Conservation (phyloP, 192 early-diverging fungal genomes). For the Backusella australiensis region DNA sequence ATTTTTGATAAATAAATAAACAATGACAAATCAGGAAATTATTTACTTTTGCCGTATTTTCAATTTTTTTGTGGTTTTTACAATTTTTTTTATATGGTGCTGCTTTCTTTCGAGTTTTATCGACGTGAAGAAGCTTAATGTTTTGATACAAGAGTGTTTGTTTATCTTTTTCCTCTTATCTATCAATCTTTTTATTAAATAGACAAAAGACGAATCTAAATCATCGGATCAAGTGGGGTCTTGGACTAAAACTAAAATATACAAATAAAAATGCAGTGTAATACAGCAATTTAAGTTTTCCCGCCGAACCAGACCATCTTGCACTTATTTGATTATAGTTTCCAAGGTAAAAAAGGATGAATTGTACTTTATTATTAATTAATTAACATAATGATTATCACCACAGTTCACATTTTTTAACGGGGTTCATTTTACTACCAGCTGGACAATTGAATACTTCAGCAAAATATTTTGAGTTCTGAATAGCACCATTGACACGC, state of each 20-base stretch:
- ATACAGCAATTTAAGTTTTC: too few species aligned
- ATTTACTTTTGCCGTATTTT: not conserved
- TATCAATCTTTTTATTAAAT: too few species aligned
- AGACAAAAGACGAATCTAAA: too few species aligned
- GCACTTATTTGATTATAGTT: not conserved
- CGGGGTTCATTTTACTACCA: conserved; percentile 69
- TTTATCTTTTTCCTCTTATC: too few species aligned
- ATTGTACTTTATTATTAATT: not conserved
- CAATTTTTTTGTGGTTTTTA: not conserved
- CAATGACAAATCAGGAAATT: not conserved
- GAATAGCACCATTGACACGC: conserved; percentile 68
- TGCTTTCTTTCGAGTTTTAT: not conserved
- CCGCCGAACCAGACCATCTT: not conserved
- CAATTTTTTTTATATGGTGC: not conserved
- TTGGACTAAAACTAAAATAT: too few species aligned
- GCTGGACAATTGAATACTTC: conserved; percentile 63
- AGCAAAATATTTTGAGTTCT: conserved; percentile 68
- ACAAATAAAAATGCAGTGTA: too few species aligned
- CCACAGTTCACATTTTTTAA: conserved; percentile 51
- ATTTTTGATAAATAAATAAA: conserved; percentile 2
- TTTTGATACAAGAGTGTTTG: too few species aligned
- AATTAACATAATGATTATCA: conserved; percentile 9
- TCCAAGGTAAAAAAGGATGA: not conserved
- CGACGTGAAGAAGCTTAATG: too few species aligned
- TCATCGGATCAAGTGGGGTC: too few species aligned